phyloP scores from a whole-genome alignment of 2,329 filamentous ascomycete genomes.

The Neofusicoccum kwambonambiense region DNA sequence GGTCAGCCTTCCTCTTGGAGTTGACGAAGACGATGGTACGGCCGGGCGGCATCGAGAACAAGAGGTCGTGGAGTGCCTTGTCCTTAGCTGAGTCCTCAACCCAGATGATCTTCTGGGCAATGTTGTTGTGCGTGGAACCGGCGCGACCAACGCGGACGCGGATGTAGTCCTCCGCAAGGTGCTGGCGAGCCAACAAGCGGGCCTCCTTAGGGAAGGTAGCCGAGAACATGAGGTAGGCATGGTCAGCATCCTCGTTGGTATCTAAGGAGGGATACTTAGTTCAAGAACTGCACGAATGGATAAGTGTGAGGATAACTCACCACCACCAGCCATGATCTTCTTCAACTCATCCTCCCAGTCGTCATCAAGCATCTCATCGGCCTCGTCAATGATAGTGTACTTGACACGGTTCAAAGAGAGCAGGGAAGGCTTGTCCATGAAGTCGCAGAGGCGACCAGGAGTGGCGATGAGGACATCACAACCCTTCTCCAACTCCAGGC shows the following conservation, averaged over 20 bases:
- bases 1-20: slow-evolving; percentile 72
- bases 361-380: slow-evolving; percentile 81
- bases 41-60: slow-evolving; percentile 67
- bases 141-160: slow-evolving; percentile 84
- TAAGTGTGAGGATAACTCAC: slow-evolving; percentile 42
- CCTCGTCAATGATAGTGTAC: slow-evolving; percentile 83
- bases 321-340: slow-evolving; percentile 75
- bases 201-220: slow-evolving; percentile 86
- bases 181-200: slow-evolving; percentile 72
- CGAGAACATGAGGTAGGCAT: slow-evolving; percentile 79
- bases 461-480: slow-evolving; percentile 89
- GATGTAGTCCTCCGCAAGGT: slow-evolving; percentile 71
- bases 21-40: slow-evolving; percentile 92
- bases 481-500: slow-evolving; percentile 71
- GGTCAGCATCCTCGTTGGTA: slow-evolving; percentile 71
- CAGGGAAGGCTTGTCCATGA: slow-evolving; percentile 69
- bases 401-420: slow-evolving; percentile 74
- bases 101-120: slow-evolving; percentile 71
- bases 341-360: slow-evolving; percentile 78
- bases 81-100: slow-evolving; percentile 68
- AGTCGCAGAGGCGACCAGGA: slow-evolving; percentile 80
- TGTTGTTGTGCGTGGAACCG: slow-evolving; percentile 79
- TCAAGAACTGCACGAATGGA: slow-evolving; percentile 20
- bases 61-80: slow-evolving; percentile 67
- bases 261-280: slow-evolving; percentile 42